These are phyloP conservation scores for Circinella minor DNA, from an alignment of 371 early-diverging fungal genomes.

Conservation along the genomic window DNA sequence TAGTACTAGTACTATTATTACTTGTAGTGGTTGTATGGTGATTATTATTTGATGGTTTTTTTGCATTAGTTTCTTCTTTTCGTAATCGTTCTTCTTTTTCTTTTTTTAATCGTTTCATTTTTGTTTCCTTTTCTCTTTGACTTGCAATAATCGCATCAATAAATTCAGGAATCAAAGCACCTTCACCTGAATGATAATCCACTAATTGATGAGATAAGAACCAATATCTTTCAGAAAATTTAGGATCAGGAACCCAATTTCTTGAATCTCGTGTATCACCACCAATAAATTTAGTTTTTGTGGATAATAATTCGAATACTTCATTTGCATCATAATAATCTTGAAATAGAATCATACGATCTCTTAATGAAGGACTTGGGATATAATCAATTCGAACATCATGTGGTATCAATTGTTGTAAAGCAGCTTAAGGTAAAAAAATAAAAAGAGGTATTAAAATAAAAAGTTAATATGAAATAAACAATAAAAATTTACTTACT, in stretches of 20 bases:
- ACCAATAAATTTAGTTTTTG: conserved; percentile 47
- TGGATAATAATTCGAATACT: conserved; percentile 45
- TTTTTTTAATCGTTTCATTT: not conserved
- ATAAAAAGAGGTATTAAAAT: no score
- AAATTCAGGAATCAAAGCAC: conserved; percentile 16
- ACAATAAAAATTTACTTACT: conserved; percentile 31
- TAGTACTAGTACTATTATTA: not conserved
- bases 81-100: not conserved
- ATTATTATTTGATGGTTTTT: not conserved
- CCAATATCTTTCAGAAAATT: conserved; percentile 55
- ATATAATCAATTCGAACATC: conserved; percentile 49
- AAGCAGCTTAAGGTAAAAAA: conserved; percentile 27
- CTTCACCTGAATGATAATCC: conserved; percentile 20
- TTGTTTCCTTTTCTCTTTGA: conserved; percentile 7
- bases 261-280: conserved; percentile 53
- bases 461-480: not conserved
- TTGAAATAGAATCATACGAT: conserved; percentile 50
- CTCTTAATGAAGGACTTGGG: conserved; percentile 34
- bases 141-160: conserved; percentile 5
- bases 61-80: not conserved
- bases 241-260: conserved; percentile 51
- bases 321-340: conserved; percentile 46
- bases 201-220: conserved; percentile 40
- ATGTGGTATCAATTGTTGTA: conserved; percentile 47
- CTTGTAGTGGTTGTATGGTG: no score